Evolutionary conservation across 75 land plant species (phyloP), one percentile per base, ranked within the genome.

Genomic region (Chamaecyparis obtusa): DNA sequence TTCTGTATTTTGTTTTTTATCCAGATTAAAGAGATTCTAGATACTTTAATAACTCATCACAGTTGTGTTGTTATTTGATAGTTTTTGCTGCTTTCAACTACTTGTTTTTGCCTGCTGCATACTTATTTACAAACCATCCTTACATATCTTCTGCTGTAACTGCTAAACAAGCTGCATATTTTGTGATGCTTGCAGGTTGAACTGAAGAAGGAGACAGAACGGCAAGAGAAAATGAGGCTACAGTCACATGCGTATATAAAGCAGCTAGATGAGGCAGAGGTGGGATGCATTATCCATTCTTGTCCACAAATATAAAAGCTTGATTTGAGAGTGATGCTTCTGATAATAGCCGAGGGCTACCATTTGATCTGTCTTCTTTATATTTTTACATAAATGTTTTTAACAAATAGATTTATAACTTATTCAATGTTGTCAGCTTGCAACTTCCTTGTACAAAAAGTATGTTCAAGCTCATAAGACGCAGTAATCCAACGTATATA

Each of bases 211-310:
- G 91, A 90, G 83, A 90, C 91, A 71, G 91, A 90, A 79, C 91
- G 91, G 2, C 91, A 90, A 86, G 89, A 90, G 90, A 84, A 91
- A 79, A 85, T 39, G 60, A 87, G 91, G 85, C 51, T 90, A 78
- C 90, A 89, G 79, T 90, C 91, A 24, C 87, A 90, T 55, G 91
- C 90, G 9, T 85, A 90, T 64, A 46, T 90, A 16, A 90, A 90
- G 87, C 91, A 90, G 85, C 86, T 83, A 39, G 91, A 90, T 21
- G 91, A 90, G 77, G 91, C 91, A 56, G 91, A 90, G 91, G 91
- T 90, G 4, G 78, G 91, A 19, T 64, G 27, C 44, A 44, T 43
- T 24, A 11, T 44, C 13, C 13, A 80, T 79, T 79, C 46, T 79
- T 21, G 39, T 39, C 27, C 9, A 79, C 9, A 43, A 5, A 41